Percentiles rank a stretch among this genome's conserved stretches.
Conservation (phyloP, 2,329 filamentous ascomycete genomes). For the Xylaria digitata region DNA sequence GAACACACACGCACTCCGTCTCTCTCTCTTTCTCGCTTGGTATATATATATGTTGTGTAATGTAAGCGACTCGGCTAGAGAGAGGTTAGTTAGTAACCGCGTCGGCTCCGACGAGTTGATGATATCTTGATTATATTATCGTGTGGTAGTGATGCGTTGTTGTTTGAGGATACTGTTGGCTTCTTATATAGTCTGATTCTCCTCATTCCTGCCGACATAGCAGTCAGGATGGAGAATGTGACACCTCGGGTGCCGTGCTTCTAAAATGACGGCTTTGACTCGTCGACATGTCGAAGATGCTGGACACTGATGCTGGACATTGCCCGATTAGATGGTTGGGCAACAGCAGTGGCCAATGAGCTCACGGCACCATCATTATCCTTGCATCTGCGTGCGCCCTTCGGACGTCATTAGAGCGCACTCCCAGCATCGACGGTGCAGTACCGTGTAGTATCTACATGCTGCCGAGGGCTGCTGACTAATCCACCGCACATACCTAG, state of each 20-base stretch:
- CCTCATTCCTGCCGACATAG: neutral
- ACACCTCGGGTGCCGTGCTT: neutral
- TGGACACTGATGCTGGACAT: neutral
- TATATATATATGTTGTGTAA: slow-evolving; percentile 15
- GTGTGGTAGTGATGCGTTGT: neutral
- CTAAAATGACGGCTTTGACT: slow-evolving; percentile 13
- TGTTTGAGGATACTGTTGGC: neutral
- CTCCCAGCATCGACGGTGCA: neutral
- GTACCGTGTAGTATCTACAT: neutral
- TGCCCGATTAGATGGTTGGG: slow-evolving; percentile 4
- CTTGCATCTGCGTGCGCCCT: slow-evolving; percentile 1
- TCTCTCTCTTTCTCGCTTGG: too few relatives aligned
- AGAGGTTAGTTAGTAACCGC: neutral
- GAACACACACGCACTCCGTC: neutral
- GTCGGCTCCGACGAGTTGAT: slow-evolving; percentile 19
- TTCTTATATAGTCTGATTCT: slow-evolving; percentile 15
- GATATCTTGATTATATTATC: too few relatives aligned
- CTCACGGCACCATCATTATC: slow-evolving; percentile 1
- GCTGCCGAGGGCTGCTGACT: slow-evolving; percentile 8
- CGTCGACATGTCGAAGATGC: neutral
- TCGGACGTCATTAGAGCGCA: slow-evolving; percentile 7
- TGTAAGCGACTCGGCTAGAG: neutral
- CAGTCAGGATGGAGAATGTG: neutral
- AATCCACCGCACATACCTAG: neutral
- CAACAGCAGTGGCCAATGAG: slow-evolving; percentile 1